Evolutionary conservation across 306 rosid genomes (phyloP).

Genomic region (Dryas alaskensis): DNA sequence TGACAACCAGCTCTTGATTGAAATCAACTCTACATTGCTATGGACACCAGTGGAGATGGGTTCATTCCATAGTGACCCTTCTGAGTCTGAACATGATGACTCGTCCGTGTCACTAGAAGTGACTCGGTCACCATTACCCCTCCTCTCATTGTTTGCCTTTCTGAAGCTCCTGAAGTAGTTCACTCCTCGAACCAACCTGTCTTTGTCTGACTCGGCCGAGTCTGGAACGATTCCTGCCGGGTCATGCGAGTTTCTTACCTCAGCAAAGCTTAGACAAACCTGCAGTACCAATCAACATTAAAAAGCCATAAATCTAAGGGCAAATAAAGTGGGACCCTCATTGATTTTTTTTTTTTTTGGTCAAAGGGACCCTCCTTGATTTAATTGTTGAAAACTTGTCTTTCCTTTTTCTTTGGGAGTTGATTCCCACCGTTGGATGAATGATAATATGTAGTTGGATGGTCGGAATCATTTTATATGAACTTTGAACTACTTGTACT

Average conservation of each 20-base stretch:
- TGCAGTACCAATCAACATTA: constrained; percentile 16
- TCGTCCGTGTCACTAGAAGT: constrained; percentile 34
- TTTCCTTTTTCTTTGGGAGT: background rate
- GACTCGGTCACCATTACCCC: background rate
- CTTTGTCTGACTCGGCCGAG: constrained; percentile 25
- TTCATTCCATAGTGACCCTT: constrained; percentile 21
- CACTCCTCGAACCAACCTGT: constrained; percentile 19
- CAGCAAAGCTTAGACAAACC: constrained; percentile 47
- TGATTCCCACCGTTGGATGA: background rate
- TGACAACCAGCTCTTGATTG: constrained; percentile 19
- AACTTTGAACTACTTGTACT: background rate
- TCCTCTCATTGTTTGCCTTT: constrained; percentile 30
- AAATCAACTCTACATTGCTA: constrained; percentile 10
- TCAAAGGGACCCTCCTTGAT: background rate
- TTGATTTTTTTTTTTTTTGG: background rate
- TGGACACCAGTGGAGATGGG: constrained; percentile 24
- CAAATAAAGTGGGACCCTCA: background rate
- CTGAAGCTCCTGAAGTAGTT: constrained; percentile 36
- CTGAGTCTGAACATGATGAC: constrained; percentile 38
- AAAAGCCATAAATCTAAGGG: background rate
- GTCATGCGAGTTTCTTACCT: constrained; percentile 31
- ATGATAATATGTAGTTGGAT: background rate
- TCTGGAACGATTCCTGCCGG: constrained; percentile 20
- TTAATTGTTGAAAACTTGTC: background rate
- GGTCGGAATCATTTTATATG: background rate